Evolutionary conservation across 2,329 filamentous ascomycete genomes (phyloP).

Genomic region (Alternaria alternata): DNA sequence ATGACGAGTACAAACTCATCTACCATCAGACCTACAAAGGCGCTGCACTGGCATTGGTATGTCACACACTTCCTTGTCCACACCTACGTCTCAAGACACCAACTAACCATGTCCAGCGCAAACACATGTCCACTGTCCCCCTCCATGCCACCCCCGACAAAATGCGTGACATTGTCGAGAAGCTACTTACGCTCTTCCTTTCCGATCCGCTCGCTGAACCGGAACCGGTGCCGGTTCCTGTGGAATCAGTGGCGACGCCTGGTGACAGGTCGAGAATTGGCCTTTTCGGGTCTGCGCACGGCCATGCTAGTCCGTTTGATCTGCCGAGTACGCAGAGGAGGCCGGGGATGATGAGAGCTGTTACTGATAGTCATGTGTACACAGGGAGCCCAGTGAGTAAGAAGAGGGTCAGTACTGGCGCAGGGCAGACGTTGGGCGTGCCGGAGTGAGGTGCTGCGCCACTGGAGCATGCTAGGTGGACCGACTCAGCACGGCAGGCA

Average conservation of each 20-base stretch:
- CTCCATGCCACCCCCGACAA: conserved; percentile 53
- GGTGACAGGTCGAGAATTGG: conserved; percentile 29
- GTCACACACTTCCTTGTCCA: not conserved
- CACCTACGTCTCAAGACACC: not conserved
- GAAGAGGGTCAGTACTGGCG: conserved; percentile 12
- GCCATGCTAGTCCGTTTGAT: conserved; percentile 45
- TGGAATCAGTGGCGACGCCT: conserved; percentile 38
- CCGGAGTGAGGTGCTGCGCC: conserved; percentile 3
- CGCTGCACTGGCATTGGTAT: conserved; percentile 57
- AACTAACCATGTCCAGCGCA: conserved; percentile 36
- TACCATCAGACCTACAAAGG: conserved; percentile 62
- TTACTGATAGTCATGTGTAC: conserved; percentile 24
- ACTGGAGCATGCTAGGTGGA: not conserved
- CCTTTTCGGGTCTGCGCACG: conserved; percentile 31
- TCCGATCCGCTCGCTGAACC: conserved; percentile 52
- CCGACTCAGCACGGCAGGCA: not conserved
- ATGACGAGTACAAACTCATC: conserved; percentile 62
- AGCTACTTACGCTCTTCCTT: conserved; percentile 57
- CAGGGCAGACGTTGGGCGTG: not conserved
- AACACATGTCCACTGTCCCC: conserved; percentile 47
- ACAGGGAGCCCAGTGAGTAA: conserved; percentile 39
- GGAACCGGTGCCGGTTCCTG: conserved; percentile 16
- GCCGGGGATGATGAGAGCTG: conserved; percentile 24
- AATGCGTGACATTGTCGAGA: conserved; percentile 59
- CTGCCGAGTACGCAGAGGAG: conserved; percentile 37